Evolutionary conservation across 805 yeast species (phyloP).

Genomic region (Candida fluviatilis): DNA sequence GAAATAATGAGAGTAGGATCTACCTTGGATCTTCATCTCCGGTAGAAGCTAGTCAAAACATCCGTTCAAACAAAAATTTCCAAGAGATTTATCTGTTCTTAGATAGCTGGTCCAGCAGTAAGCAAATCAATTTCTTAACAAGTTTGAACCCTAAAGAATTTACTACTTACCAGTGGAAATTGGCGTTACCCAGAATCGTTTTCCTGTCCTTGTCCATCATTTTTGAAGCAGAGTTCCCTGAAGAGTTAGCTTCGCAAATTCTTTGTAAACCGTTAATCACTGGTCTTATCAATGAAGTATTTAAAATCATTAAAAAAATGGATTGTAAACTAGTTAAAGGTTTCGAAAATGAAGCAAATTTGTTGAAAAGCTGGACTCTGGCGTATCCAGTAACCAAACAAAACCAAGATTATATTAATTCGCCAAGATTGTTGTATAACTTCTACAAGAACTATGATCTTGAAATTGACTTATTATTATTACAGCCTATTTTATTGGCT

Average conservation of each 20-base stretch:
- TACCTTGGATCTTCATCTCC: constrained; percentile 34
- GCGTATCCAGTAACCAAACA: constrained; percentile 32
- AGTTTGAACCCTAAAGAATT: constrained; percentile 53
- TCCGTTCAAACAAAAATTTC: constrained; percentile 16
- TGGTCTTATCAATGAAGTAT: constrained; percentile 73
- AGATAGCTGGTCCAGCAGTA: constrained; percentile 16
- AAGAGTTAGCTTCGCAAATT: constrained; percentile 56
- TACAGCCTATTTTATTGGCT: constrained; percentile 86
- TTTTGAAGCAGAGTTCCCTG: constrained; percentile 68
- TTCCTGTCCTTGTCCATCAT: constrained; percentile 72
- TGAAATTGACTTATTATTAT: constrained; percentile 68
- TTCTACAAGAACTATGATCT: constrained; percentile 50
- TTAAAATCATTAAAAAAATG: constrained; percentile 71
- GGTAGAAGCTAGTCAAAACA: constrained; percentile 3
- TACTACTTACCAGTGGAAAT: constrained; percentile 76
- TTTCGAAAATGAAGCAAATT: constrained; percentile 60
- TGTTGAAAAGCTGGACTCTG: constrained; percentile 51
- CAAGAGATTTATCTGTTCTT: constrained; percentile 25
- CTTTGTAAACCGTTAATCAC: constrained; percentile 81
- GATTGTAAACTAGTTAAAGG: constrained; percentile 69
- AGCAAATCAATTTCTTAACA: constrained; percentile 44
- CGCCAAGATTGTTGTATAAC: constrained; percentile 64
- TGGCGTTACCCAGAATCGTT: constrained; percentile 74
- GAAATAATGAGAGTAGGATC: constrained; percentile 41
- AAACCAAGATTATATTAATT: constrained; percentile 35